These are phyloP conservation scores for Porodaedalea pini DNA, from an alignment of 1,284 basidiomycete species.

Conservation along the genomic window DNA sequence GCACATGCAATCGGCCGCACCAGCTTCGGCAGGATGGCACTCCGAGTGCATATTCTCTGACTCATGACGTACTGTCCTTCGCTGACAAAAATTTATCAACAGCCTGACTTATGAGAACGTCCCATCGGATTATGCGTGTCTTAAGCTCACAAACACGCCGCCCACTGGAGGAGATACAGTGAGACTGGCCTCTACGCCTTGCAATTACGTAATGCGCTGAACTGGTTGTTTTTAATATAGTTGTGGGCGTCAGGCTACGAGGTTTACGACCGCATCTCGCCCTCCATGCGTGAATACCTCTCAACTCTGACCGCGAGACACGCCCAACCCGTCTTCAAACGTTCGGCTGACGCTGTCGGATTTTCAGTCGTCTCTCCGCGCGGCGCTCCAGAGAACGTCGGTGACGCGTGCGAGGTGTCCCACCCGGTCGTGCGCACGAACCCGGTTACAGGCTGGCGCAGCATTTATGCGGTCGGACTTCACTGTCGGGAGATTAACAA, in stretches of 20 bases:
- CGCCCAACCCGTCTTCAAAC: constrained; percentile 35
- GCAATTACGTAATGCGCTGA: background rate
- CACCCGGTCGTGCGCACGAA: constrained; percentile 30
- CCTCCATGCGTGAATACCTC: constrained; percentile 35
- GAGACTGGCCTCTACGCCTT: constrained; percentile 26
- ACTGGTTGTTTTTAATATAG: background rate
- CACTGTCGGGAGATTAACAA: constrained; percentile 20
- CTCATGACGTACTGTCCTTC: too few species aligned
- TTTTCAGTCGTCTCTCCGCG: constrained; percentile 25
- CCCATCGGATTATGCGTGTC: constrained; percentile 41
- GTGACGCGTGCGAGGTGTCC: constrained; percentile 36
- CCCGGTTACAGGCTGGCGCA: constrained; percentile 36
- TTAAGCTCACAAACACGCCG: constrained; percentile 36
- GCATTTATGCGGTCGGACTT: constrained; percentile 39
- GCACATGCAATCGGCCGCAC: constrained; percentile 7
- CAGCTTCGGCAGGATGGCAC: constrained; percentile 24
- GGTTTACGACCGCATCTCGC: constrained; percentile 40
- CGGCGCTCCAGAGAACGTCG: constrained; percentile 42
- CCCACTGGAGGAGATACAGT: constrained; percentile 35
- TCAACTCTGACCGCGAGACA: constrained; percentile 39
- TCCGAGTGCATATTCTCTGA: constrained; percentile 34
- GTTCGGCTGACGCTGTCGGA: constrained; percentile 16
- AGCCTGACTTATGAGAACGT: constrained; percentile 42
- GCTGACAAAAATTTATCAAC: background rate
- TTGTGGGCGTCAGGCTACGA: constrained; percentile 32